These are phyloP conservation scores for Pseudognaphalium luteoalbum DNA, from an alignment of 129 eudicot species.

Conservation along the genomic window DNA sequence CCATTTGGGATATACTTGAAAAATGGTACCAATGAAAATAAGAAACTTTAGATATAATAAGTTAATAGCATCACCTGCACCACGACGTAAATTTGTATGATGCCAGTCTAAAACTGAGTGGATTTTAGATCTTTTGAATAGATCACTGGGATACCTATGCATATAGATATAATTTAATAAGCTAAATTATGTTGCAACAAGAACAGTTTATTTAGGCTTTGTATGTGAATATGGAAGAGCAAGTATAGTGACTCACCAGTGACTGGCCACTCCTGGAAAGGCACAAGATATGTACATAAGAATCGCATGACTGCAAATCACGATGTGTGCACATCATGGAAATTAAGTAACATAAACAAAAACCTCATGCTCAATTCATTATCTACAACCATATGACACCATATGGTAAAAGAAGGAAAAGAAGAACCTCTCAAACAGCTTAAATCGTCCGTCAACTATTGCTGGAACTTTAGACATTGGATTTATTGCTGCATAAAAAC, in stretches of 20 bases:
- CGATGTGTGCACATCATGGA: neutral
- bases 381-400: too few species aligned
- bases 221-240: neutral
- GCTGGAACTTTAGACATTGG: constrained; percentile 73
- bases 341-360: neutral
- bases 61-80: constrained; percentile 50
- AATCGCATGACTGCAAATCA: constrained; percentile 82
- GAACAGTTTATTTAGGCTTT: neutral
- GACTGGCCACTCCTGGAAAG: constrained; percentile 73
- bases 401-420: too few species aligned
- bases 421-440: constrained; percentile 68
- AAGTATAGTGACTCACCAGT: constrained; percentile 55
- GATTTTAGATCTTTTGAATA: constrained; percentile 60
- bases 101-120: constrained; percentile 95
- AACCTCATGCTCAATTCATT: neutral
- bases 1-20: neutral
- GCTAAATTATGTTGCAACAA: neutral
- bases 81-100: constrained; percentile 70
- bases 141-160: constrained; percentile 83
- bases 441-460: constrained; percentile 66
- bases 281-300: constrained; percentile 64
- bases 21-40: neutral
- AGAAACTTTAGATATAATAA: neutral
- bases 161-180: constrained; percentile 5
- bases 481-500: constrained; percentile 54